Base-by-base conservation (phyloP, 805 yeast species). In the Cephaloascus fragrans region DNA sequence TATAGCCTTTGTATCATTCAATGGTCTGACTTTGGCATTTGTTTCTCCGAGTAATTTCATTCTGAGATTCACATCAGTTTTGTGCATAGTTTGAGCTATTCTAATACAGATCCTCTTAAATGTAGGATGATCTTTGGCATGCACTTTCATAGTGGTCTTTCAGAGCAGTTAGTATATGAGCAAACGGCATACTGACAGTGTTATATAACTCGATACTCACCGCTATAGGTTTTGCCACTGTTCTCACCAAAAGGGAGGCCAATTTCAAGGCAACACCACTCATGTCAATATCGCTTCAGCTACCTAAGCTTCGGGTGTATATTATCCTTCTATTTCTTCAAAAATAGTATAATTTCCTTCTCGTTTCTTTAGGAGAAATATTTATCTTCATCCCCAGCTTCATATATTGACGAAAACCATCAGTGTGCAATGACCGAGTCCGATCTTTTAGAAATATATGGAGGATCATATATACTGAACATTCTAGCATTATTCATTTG, bases 201-300 rank as follows among this genome's bases (percentile, higher is more conserved):
- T n/a, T n/a, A n/a, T n/a, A n/a, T n/a, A n/a, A n/a, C n/a, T n/a
- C 8, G 15, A 14, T 6, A 57, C 69, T 38, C 47, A 64, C 70
- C 3, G 90, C 86, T 23, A 85, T 69, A 1, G 95, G 95, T 53
- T 82, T 84, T 29, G 94, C 81, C 34, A 85, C 64, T 29, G 90
- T 85, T 44, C 89, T 60, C 4, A 84, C 74, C 39, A 83, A 67
- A 39, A 85, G 69, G 18, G 89, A 72, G 9, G 86, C 75, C 47
- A 85, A 61, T 54, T 85, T 85, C 37, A 84, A 67, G 8, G 89
- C 87, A 29, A 85, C 71, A 19, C 83, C 76, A 61, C 90, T 83
- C 93, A 84, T 83, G 14, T 51, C 5, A 51, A 49, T 37, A 38
- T 44, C 17, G 51, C 58, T 16, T 39, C 52, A n/a, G 39, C 37